Conservation (phyloP, 352 stramenopile species). For the Globisporangium canariense region DNA sequence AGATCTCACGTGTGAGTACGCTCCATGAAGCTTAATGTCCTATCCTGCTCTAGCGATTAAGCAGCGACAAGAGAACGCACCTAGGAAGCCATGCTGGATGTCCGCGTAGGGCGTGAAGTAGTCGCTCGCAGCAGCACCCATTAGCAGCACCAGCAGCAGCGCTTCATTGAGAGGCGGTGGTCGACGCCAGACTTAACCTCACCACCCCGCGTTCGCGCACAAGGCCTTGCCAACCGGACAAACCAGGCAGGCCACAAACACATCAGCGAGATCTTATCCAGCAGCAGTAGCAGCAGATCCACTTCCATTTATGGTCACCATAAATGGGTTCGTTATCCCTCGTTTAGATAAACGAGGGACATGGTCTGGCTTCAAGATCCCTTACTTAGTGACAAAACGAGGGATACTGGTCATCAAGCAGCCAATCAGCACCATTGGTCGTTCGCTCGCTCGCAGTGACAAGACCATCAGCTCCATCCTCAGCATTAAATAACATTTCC, state of each 20-base stretch:
- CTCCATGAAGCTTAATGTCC: too few relatives aligned
- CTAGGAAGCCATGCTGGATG: conserved; percentile 51
- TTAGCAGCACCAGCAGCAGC: conserved; percentile 8
- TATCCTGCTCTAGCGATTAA: too few relatives aligned
- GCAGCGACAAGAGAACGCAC: conserved; percentile 7
- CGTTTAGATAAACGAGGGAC: neutral
- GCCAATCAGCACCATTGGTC: too few relatives aligned
- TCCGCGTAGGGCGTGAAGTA: conserved; percentile 56
- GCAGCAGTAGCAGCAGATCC: neutral
- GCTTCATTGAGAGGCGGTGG: neutral
- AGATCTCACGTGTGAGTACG: too few relatives aligned
- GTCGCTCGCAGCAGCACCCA: conserved; percentile 51
- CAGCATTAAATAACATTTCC: conserved; percentile 9
- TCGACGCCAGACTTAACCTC: neutral
- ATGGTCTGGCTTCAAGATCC: neutral
- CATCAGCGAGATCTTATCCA: conserved; percentile 6
- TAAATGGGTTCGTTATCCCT: conserved; percentile 10
- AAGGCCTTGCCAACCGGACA: neutral
- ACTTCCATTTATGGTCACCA: neutral
- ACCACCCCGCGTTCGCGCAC: neutral
- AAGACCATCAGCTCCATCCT: too few relatives aligned
- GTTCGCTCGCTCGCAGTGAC: too few relatives aligned
- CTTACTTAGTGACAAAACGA: neutral
- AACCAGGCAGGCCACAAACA: neutral
- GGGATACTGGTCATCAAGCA: neutral